Evolutionary conservation across 2,329 filamentous ascomycete genomes (phyloP), one percentile per base, ranked within the genome.

Genomic region (Paramyrothecium sp.): DNA sequence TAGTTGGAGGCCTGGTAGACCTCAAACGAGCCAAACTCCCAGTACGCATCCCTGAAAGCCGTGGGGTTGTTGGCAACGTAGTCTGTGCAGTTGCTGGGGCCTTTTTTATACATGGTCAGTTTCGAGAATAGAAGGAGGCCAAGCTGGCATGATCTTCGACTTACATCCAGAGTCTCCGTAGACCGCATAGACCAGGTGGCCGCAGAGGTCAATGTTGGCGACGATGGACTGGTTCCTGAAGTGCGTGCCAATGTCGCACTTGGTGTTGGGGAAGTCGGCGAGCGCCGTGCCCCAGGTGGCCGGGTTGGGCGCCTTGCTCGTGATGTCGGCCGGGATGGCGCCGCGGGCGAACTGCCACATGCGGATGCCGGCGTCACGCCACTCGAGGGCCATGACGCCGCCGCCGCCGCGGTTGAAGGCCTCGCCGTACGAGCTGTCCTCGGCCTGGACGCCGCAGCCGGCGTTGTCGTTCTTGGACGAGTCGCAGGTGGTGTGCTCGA

Each of bases 221-320:
- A 89, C 79, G 62, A 89, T 89, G 61, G 83, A 86, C 68, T 87
- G 81, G 64, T 89, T 89, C 55, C 71, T 76, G 69, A 89, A 89
- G 65, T 88, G 84, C 3, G 72, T 75, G 7, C 71, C 69, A 53
- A 89, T 83, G 58, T 86, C 73, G 71, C 87, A 89, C 50, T 81
- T 69, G 0, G 86, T 89, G 62, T 74, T 78, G 16, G 87, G 87
- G 67, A 89, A 89, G 58, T 90, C 87, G 2, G 87, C 86, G 7
- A 82, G 65, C 1, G 88, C 84, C 2, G 72, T 76, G 17, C 86
- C 87, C 82, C 88, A 91, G 2, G 75, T 73, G 51, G 78, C 80
- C 0, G 88, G 86, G 61, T 89, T 79, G 0, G 88, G 89, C 49
- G 65, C 75, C 53, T 74, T 69, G 59, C 67, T 65, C 1, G 73